These are phyloP conservation scores for Hanseniaspora mollemarum DNA, from an alignment of 805 yeast species.

Conservation along the genomic window DNA sequence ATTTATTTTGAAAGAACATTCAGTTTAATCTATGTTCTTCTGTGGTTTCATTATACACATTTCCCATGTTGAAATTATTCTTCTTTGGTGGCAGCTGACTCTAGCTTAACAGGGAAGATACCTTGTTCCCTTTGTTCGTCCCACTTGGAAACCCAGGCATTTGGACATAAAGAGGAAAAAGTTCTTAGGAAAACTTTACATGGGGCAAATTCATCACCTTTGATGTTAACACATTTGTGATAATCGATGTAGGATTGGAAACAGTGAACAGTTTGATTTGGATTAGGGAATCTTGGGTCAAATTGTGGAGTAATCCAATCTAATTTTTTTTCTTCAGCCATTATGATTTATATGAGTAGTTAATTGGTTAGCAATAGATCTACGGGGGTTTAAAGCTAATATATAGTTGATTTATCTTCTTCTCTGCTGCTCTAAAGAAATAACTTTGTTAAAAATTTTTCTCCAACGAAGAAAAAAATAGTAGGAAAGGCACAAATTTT, in stretches of 20 bases:
- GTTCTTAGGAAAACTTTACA: slow-evolving; percentile 91
- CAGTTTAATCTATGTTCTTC: background rate
- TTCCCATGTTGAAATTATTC: background rate
- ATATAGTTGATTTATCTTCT: background rate
- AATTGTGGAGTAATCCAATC: slow-evolving; percentile 54
- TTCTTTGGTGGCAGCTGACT: slow-evolving; percentile 21
- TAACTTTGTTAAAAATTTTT: background rate
- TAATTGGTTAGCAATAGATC: background rate
- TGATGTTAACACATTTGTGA: slow-evolving; percentile 90
- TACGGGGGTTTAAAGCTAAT: background rate
- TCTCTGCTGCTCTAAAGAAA: background rate
- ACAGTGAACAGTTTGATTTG: slow-evolving; percentile 96
- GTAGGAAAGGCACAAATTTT: background rate
- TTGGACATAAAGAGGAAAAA: slow-evolving; percentile 74
- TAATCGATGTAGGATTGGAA: slow-evolving; percentile 96
- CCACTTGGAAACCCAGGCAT: slow-evolving; percentile 78
- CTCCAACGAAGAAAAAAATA: background rate
- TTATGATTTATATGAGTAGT: background rate
- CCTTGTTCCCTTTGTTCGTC: slow-evolving; percentile 68
- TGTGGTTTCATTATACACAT: background rate
- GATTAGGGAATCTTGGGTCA: slow-evolving; percentile 93
- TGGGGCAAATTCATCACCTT: slow-evolving; percentile 97
- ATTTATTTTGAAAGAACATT: background rate
- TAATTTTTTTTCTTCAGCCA: slow-evolving; percentile 15
- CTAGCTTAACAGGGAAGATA: slow-evolving; percentile 43